phyloP scores from a whole-genome alignment of 208 protist species.

The Zelonia costaricensis region DNA sequence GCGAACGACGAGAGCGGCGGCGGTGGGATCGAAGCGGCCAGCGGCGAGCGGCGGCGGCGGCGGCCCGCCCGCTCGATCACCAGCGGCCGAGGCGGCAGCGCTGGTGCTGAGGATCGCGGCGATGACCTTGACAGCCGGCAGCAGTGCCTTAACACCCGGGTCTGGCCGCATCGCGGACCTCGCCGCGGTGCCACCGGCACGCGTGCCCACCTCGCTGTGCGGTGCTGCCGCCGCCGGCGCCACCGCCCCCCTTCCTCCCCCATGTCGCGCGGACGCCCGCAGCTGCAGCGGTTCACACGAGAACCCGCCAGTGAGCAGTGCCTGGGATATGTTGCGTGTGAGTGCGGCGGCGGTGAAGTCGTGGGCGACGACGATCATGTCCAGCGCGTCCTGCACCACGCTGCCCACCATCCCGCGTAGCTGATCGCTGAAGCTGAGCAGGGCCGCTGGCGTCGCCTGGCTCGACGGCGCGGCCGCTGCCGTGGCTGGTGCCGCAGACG shows the following conservation, averaged over 20 bases:
- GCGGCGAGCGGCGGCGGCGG: background rate
- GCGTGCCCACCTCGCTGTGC: too few relatives aligned
- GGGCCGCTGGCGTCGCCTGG: background rate
- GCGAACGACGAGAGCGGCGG: too few relatives aligned
- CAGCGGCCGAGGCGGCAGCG: background rate
- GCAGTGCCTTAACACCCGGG: background rate
- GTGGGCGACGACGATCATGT: constrained; percentile 22
- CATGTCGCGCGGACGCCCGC: constrained; percentile 7
- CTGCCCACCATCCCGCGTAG: constrained; percentile 50
- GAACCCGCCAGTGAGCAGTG: constrained; percentile 54
- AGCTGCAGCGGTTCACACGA: constrained; percentile 44
- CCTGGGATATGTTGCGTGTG: constrained; percentile 32
- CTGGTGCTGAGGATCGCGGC: constrained; percentile 3
- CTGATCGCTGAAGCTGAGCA: constrained; percentile 58
- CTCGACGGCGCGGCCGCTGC: background rate
- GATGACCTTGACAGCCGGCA: background rate
- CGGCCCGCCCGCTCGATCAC: background rate
- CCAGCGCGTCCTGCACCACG: constrained; percentile 55
- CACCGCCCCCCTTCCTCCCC: too few relatives aligned
- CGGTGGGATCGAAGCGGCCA: background rate
- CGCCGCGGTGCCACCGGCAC: too few relatives aligned
- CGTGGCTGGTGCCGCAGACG: constrained; percentile 1
- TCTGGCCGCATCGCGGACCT: too few relatives aligned
- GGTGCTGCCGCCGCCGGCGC: too few relatives aligned
- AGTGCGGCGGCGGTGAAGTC: constrained; percentile 11